Base-by-base conservation (phyloP, 345 rosid species). In the Populus simonii region DNA sequence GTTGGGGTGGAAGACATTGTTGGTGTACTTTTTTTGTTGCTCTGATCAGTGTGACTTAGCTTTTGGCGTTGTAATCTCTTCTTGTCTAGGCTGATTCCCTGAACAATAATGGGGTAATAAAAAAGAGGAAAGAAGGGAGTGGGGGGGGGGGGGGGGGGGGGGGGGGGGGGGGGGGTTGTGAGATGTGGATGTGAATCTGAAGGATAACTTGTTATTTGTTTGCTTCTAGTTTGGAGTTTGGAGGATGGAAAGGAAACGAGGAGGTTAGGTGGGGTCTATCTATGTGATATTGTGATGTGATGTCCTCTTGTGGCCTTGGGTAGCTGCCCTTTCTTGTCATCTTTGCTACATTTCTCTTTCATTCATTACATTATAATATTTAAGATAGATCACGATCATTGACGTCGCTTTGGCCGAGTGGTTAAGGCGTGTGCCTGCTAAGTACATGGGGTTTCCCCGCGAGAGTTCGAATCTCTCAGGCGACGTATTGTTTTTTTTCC, bases 401-500 rank as follows among this genome's bases (percentile, higher is more conserved):
- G 47, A 43, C 47, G 94, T 85, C 90, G 91, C 92, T 89, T 91
- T 90, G 92, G 93, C 93, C 89, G 89, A 91, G 92, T 90, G 93
- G 93, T 91, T 91, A 91, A 90, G 93, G 92, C 89, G 91, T 89
- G 93, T 89, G 96, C 92, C 92, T 88, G 92, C 92, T 90, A 89
- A 91, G 74, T 88, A 86, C 88, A 88, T 89, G 89, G 96, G 92
- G 93, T 87, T 85, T 87, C 91, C 88, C 91, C 90, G 92, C 93
- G 92, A 86, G 91, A 89, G 89, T 88, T 89, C 91, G 90, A 89
- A 89, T 88, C 89, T 88, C 87, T 88, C 87, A 87, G 94, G 91
- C 90, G 91, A 83, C 90, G 91, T 0, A 2, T 9, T 43, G 12
- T 10, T 11, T 11, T 43, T 36, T 43, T 11, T 11, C 1, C 39